phyloP scores from a whole-genome alignment of 805 yeast genomes.

The Cyberlindnera saturnus region DNA sequence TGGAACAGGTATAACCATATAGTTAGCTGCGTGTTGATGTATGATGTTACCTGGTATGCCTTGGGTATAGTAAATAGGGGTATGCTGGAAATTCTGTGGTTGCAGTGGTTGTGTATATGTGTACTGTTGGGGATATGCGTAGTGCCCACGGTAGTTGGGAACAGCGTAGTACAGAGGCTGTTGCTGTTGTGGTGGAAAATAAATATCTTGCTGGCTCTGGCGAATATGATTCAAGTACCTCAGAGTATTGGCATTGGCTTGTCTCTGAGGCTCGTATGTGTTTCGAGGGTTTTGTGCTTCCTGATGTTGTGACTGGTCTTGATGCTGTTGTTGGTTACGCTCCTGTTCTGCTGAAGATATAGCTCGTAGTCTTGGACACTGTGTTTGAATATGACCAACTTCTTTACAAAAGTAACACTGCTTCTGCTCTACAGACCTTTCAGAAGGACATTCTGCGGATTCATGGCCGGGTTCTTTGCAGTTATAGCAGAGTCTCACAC shows the following conservation, averaged over 20 bases:
- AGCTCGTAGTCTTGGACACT: constrained; percentile 16
- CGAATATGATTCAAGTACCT: background rate
- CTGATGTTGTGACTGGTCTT: background rate
- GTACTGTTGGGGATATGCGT: no score
- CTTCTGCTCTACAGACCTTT: constrained; percentile 15
- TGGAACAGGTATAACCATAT: no score
- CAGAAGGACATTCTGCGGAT: constrained; percentile 21
- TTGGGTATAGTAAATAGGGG: no score
- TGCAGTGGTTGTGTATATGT: no score
- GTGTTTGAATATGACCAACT: constrained; percentile 26
- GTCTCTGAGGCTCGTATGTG: background rate
- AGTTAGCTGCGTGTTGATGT: no score
- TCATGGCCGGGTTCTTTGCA: constrained; percentile 28
- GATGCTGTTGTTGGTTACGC: background rate
- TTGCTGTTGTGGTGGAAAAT: background rate
- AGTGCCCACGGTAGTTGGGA: no score
- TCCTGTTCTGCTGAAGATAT: background rate
- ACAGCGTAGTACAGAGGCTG: background rate
- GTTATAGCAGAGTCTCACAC: constrained; percentile 25
- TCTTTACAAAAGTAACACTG: constrained; percentile 26
- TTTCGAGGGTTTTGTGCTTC: background rate
- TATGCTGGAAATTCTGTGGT: no score
- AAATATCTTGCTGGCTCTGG: constrained; percentile 1
- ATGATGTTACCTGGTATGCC: no score
- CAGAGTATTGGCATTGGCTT: no score